Evolutionary conservation across 129 eudicot genomes (phyloP).

Genomic region (Rutidosis leptorrhynchoides): DNA sequence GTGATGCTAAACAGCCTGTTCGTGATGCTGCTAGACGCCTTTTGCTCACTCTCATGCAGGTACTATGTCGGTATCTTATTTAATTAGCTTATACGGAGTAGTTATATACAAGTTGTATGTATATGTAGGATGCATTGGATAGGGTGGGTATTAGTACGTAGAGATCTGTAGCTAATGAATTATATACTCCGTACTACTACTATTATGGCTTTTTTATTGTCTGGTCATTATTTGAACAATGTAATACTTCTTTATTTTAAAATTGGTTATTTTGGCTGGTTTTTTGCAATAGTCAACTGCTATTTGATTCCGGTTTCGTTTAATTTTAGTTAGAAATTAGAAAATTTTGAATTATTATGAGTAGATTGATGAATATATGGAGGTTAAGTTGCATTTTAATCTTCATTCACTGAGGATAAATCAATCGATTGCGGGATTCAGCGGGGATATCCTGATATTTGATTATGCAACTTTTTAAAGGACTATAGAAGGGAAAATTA

Average conservation of each 20-base stretch:
- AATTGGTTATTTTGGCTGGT: background rate
- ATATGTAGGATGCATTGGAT: background rate
- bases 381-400: conserved; percentile 1
- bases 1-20: conserved; percentile 87
- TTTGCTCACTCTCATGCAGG: conserved; percentile 94
- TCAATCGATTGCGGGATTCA: background rate
- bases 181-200: too few species aligned
- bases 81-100: background rate
- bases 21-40: conserved; percentile 88
- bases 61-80: conserved; percentile 15
- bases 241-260: too few species aligned
- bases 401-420: background rate
- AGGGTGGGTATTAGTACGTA: background rate
- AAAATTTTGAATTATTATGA: background rate
- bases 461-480: background rate
- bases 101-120: background rate
- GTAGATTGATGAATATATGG: conserved; percentile 6
- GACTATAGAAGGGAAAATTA: background rate
- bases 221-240: background rate
- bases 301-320: background rate
- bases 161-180: background rate
- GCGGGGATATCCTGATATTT: conserved; percentile 1
- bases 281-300: conserved; percentile 3
- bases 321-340: background rate
- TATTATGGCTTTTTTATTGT: background rate